Base-by-base conservation (phyloP, 768 basidiomycete species). In the Sutorius australiensis region DNA sequence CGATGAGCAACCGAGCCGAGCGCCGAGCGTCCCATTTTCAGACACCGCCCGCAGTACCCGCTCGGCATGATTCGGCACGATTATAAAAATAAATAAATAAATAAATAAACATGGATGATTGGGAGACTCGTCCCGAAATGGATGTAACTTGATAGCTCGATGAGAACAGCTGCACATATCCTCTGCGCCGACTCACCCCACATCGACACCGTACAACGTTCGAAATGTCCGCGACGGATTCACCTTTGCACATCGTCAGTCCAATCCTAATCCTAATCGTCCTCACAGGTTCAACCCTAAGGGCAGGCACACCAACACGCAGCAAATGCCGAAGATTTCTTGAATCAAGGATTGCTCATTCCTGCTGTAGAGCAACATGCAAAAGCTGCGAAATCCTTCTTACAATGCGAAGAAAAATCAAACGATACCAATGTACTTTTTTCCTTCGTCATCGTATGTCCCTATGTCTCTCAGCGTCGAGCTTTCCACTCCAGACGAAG, bases 231-330 rank as follows among this genome's bases (percentile, higher is more conserved):
- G 52, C 62, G 41, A 73, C 72, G 54, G 73, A 79, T 38, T 76
- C 76, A 50, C 78, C 81, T 24, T 73, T 83, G 73, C 79, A 80
- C 61, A 67, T 75, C 34, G 81, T 82, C 63, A 73, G 71, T 48
- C 3, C 38, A 1, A 10, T 24, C 12, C 21, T 46, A 37, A 55
- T 38, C 12, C 10, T n/a, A 27, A 4, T 3, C 27, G n/a, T 38
- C 16, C 19, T 28, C 46, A 16, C 16, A n/a, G n/a, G 10, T 31
- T 65, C 57, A 30, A 50, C 50, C 30, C 40, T 49, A 41, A 36
- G 30, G 17, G 21, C 66, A 92, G 89, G 89, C 90, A 19, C 87
- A 92, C 67, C 83, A 86, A 61, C 88, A 91, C 70, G 86, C 86
- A 48, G 83, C 84, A 14, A 87, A 86, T 61, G 89, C 89, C 33